Conservation (phyloP, 495 filamentous ascomycete genomes). For the Hypoxylon lienhwacheense region DNA sequence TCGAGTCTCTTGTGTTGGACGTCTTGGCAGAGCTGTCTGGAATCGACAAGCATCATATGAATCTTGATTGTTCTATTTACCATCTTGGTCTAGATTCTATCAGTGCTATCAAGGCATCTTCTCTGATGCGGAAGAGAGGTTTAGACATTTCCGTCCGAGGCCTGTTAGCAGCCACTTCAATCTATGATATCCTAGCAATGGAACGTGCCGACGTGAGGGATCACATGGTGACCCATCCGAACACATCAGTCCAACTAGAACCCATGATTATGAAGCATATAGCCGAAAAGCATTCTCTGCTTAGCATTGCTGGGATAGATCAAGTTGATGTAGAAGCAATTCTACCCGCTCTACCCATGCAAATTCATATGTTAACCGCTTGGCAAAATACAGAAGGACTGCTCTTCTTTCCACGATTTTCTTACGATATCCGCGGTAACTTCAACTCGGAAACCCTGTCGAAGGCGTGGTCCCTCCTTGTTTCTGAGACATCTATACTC, state of each 20-base stretch:
- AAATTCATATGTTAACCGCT: constrained; percentile 67
- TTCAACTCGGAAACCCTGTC: constrained; percentile 43
- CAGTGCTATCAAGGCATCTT: constrained; percentile 74
- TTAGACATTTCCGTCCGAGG: constrained; percentile 64
- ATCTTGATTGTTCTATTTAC: constrained; percentile 69
- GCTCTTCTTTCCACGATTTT: constrained; percentile 66
- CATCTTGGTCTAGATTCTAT: constrained; percentile 90
- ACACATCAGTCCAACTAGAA: background rate
- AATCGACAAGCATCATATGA: constrained; percentile 61
- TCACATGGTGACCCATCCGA: too few species aligned
- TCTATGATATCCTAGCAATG: constrained; percentile 55
- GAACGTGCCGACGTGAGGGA: constrained; percentile 8
- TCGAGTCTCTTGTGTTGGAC: constrained; percentile 57
- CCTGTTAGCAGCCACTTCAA: constrained; percentile 64
- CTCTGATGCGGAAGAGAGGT: constrained; percentile 62
- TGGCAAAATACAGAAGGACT: constrained; percentile 66
- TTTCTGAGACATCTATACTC: constrained; percentile 58
- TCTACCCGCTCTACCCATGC: constrained; percentile 68
- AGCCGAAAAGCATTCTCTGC: constrained; percentile 38
- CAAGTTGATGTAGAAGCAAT: constrained; percentile 54
- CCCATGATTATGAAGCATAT: constrained; percentile 41
- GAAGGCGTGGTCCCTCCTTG: constrained; percentile 59
- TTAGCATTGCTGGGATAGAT: constrained; percentile 38
- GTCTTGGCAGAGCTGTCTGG: constrained; percentile 67
- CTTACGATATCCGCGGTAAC: constrained; percentile 47